Conservation (phyloP, 1,139 yeast genomes). For the Groenewaldozyma sp. region DNA sequence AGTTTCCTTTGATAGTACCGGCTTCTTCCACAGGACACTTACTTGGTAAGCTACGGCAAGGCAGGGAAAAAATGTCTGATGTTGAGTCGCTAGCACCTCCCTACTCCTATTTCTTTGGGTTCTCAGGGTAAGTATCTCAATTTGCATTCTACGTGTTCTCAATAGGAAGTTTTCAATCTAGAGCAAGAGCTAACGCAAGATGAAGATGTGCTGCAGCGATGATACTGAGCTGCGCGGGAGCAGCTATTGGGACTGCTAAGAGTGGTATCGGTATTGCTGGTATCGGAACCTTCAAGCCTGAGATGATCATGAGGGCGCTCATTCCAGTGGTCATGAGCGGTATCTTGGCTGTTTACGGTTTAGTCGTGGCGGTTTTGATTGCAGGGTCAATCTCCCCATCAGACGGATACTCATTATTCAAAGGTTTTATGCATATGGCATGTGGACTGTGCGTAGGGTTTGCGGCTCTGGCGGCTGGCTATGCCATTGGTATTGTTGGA, state of each 20-base stretch:
- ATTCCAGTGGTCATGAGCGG: slow-evolving; percentile 97
- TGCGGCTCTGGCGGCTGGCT: slow-evolving; percentile 95
- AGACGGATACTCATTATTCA: slow-evolving; percentile 72
- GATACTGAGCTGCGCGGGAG: slow-evolving; percentile 86
- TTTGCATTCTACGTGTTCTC: neutral
- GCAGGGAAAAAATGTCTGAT: slow-evolving; percentile 14
- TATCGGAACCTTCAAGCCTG: slow-evolving; percentile 94
- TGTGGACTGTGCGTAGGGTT: slow-evolving; percentile 95
- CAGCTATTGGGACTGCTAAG: slow-evolving; percentile 97
- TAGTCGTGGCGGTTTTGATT: slow-evolving; percentile 90
- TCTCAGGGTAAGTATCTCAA: slow-evolving; percentile 51
- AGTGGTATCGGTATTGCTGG: slow-evolving; percentile 99
- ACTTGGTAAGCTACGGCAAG: too few relatives aligned
- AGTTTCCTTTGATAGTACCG: neutral
- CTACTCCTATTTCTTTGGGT: slow-evolving; percentile 92
- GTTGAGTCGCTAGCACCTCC: slow-evolving; percentile 62
- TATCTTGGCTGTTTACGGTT: slow-evolving; percentile 91
- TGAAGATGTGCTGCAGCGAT: slow-evolving; percentile 78
- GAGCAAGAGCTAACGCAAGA: slow-evolving; percentile 2
- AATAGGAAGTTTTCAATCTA: neutral
- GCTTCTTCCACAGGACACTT: neutral
- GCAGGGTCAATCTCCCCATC: slow-evolving; percentile 84
- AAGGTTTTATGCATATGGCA: slow-evolving; percentile 94
- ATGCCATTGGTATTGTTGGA: slow-evolving; percentile 97
- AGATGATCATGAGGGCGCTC: slow-evolving; percentile 36